Evolutionary conservation across 106 monocot genomes (phyloP), one percentile per base, ranked within the genome.

Genomic region (Apostasia ramifera): DNA sequence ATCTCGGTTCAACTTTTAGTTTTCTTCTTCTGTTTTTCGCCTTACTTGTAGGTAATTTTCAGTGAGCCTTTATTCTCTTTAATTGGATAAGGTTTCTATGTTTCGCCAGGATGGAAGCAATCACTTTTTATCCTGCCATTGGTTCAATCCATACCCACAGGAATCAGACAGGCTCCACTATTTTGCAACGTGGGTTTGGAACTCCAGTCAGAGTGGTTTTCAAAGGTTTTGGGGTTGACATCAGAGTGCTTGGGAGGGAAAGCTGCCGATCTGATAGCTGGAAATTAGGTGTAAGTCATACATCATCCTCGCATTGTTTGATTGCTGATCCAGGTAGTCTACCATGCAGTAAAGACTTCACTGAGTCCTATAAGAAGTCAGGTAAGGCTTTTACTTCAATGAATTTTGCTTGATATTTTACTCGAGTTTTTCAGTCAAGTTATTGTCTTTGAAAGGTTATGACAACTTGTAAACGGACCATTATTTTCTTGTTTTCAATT

Each of bases 291-390:
- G 66, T 78, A 2, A 53, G 81, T 69, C 64, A 48, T 68, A 75
- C 80, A 56, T 86, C 88, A 56, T 62, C 60, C 6, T 78, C 81
- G 53, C 71, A 81, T 47, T 80, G 80, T 63, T 78, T 80, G 1
- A 75, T 93, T 11, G 63, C 52, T 50, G 80, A 83, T 68, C 81
- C 81, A 46, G 73, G 81, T 74, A 54, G 80, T 51, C 5, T 66
- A 61, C 69, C 71, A 55, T 68, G 71, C 50, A 73, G 13, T 58
- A 60, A 66, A 43, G 78, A 60, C 12, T 40, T 69, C 47, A 61
- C 57, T 41, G 75, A 67, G 61, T 67, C 83, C 11, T 68, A 15
- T 63, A 88, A 80, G 71, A 94, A 87, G 76, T 73, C 94, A 79
- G 75, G 94, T 94, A 73, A 77, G 72, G 40, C 39, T 56, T 63